A percentile compares a stretch with the other conserved stretches of the same genome.
phyloP scores from a whole-genome alignment of 306 rosid species.

The Comarum palustre region DNA sequence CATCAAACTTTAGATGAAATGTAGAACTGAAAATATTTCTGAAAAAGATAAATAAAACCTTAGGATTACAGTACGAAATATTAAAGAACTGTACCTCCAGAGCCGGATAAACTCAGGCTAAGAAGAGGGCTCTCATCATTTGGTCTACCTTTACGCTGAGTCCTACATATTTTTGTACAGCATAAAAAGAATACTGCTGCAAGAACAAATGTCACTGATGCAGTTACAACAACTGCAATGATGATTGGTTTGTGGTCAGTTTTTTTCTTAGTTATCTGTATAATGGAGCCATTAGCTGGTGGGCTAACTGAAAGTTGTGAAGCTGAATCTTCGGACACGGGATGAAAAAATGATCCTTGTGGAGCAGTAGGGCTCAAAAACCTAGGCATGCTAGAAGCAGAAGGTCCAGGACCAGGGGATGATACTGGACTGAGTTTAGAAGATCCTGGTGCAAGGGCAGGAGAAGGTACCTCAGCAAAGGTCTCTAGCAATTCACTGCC shows the following conservation, averaged over 20 bases:
- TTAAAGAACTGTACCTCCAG: slow-evolving; percentile 46
- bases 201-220: slow-evolving; percentile 52
- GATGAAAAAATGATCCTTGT: slow-evolving; percentile 18
- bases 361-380: slow-evolving; percentile 15
- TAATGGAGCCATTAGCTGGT: slow-evolving; percentile 28
- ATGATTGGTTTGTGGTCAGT: slow-evolving; percentile 29
- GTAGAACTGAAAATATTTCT: slow-evolving; percentile 11
- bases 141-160: slow-evolving; percentile 31
- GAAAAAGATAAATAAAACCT: background rate
- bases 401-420: slow-evolving; percentile 29
- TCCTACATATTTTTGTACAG: slow-evolving; percentile 42
- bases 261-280: slow-evolving; percentile 22
- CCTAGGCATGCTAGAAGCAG: slow-evolving; percentile 22
- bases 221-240: slow-evolving; percentile 49
- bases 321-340: background rate
- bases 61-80: slow-evolving; percentile 7
- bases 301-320: slow-evolving; percentile 17
- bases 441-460: slow-evolving; percentile 32
- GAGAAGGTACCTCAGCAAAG: slow-evolving; percentile 25
- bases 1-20: slow-evolving; percentile 23
- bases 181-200: slow-evolving; percentile 54
- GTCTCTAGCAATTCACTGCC: slow-evolving; percentile 33
- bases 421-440: slow-evolving; percentile 28
- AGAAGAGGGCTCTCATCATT: slow-evolving; percentile 90
- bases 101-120: slow-evolving; percentile 64